phyloP scores from a whole-genome alignment of 2,329 filamentous ascomycete genomes.

The Fusarium aywerte region DNA sequence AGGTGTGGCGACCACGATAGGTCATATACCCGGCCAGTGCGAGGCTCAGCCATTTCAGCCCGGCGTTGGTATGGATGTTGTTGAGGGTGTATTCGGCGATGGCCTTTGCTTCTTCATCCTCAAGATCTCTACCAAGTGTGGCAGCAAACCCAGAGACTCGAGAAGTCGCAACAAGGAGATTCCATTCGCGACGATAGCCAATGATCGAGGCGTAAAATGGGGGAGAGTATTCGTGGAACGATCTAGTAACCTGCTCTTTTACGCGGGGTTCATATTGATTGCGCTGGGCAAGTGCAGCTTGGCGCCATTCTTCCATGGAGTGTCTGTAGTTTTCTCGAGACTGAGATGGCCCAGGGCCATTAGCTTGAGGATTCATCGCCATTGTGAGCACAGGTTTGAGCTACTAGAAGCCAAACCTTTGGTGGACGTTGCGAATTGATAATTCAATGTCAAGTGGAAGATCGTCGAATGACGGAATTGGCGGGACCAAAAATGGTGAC shows the following conservation, averaged over 20 bases:
- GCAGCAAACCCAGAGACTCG: conserved; percentile 47
- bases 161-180: conserved; percentile 46
- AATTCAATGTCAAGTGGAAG: not conserved
- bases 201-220: conserved; percentile 49
- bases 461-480: conserved; percentile 35
- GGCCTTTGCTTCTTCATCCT: conserved; percentile 52
- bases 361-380: conserved; percentile 36
- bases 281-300: conserved; percentile 44
- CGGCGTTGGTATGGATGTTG: conserved; percentile 48
- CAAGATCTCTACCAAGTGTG: conserved; percentile 48
- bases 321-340: conserved; percentile 44
- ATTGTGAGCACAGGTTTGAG: not conserved
- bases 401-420: not conserved
- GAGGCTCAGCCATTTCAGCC: conserved; percentile 45
- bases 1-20: conserved; percentile 44
- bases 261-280: conserved; percentile 48
- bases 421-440: not conserved
- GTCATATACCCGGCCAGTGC: conserved; percentile 46
- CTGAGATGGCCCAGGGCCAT: conserved; percentile 21
- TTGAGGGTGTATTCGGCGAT: conserved; percentile 50
- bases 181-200: conserved; percentile 45
- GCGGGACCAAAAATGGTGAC: conserved; percentile 41
- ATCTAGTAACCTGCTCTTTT: conserved; percentile 48
- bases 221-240: conserved; percentile 49
- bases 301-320: conserved; percentile 50